Percentiles rank a stretch among this genome's conserved stretches.
phyloP scores from a whole-genome alignment of 306 rosid species.

The Dicorynia guianensis region DNA sequence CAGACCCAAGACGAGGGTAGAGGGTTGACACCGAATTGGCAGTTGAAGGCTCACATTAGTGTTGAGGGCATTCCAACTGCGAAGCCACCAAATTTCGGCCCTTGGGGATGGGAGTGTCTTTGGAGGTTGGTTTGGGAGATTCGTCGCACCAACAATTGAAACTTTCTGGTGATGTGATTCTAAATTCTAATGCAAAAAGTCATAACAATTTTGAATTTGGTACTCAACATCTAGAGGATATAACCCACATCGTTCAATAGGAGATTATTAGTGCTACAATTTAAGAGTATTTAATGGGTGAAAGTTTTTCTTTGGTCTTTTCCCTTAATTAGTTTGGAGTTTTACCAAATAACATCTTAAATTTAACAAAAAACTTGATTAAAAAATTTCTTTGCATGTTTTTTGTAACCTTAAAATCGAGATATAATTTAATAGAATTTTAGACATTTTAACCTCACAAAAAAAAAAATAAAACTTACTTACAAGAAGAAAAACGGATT shows the following conservation, averaged over 20 bases:
- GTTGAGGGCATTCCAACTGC: background rate
- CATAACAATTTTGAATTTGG: background rate
- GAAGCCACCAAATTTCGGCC: background rate
- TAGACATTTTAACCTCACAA: no score
- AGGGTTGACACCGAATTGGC: background rate
- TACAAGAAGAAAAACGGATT: no score
- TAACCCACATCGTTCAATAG: background rate
- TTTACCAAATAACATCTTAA: no score
- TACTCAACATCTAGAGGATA: background rate
- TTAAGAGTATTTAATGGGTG: no score
- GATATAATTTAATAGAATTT: no score
- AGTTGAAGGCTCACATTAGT: background rate
- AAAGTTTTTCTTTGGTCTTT: no score
- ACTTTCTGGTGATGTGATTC: background rate
- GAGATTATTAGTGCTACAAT: no score
- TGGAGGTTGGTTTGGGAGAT: conserved; percentile 6
- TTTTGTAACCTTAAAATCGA: no score
- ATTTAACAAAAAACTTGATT: no score
- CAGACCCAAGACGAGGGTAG: conserved; percentile 27
- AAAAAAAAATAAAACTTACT: no score
- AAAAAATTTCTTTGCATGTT: no score
- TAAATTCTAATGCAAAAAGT: background rate
- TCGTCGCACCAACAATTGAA: conserved; percentile 38
- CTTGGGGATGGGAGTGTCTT: conserved; percentile 23
- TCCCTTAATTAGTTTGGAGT: no score